Base-by-base conservation (phyloP, 139 green algal species). In the Chlamydomonas sp. region DNA sequence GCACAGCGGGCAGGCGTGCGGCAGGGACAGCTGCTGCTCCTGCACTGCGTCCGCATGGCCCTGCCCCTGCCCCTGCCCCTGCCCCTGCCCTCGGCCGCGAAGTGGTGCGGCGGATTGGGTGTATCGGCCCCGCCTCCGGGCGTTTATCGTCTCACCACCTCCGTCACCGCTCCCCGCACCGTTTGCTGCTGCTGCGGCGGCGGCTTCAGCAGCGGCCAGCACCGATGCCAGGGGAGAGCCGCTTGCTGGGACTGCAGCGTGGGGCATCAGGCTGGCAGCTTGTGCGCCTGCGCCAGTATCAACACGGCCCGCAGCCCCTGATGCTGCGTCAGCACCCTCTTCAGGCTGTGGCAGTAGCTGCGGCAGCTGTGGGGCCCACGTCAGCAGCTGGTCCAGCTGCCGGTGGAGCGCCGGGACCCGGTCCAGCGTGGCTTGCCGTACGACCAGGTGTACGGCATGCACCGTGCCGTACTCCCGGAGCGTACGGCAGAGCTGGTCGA, bases 1-100 rank as follows among this genome's bases (percentile, higher is more conserved):
- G 62, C 83, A 87, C 72, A 87, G 68, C 6, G 83, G 83, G 61
- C 83, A 87, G 73, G 80, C 83, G 61, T 87, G 83, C 4, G 58
- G 10, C 4, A 31, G 17, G 73, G 73, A 16, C 7, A 6, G n/a
- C 4, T 14, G 5, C 73, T n/a, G n/a, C 20, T 49, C 31, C 31
- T 49, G 31, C 31, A 49, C 31, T 49, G 31, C 73, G 8, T 78
- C 73, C 7, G 73, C 31, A 3, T 5, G 73, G 4, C 17, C n/a
- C 31, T 31, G 73, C n/a, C 31, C 5, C n/a, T n/a, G n/a, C n/a
- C 80, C 80, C 69, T 76, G n/a, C 9, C 20, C 5, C 73, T 5
- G 73, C n/a, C 17, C n/a, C 73, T 78, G 73, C 7, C n/a, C 20
- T 3, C 20, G 60, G n/a, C 73, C 73, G 31, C 31, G 31, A 49